Percentiles rank a stretch among this genome's conserved stretches.
These are phyloP conservation scores for Mycena rosella DNA, from an alignment of 768 basidiomycete species.

Conservation along the genomic window DNA sequence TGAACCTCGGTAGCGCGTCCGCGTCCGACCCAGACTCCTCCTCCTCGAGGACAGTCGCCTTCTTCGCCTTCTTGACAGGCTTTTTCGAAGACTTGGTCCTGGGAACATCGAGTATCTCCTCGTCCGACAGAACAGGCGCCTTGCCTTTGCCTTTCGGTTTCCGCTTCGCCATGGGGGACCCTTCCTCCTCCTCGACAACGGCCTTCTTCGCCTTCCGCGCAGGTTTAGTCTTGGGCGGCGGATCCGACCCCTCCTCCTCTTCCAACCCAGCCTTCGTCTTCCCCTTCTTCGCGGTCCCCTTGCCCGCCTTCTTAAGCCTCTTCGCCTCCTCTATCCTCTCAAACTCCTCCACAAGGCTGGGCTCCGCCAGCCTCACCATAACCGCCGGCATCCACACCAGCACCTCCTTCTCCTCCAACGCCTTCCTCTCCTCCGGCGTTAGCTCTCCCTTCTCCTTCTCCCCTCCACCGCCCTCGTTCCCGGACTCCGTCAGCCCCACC, in stretches of 20 bases:
- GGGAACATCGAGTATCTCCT: conserved; percentile 4
- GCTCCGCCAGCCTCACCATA: conserved; percentile 78
- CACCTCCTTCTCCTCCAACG: conserved; percentile 29
- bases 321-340: conserved; percentile 65
- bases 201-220: too few relatives aligned
- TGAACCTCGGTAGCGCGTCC: conserved; percentile 1
- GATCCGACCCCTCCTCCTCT: too few relatives aligned
- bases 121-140: neutral
- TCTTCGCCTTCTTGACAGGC: conserved; percentile 6
- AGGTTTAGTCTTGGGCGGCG: too few relatives aligned
- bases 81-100: conserved; percentile 21
- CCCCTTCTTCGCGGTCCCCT: too few relatives aligned
- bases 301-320: conserved; percentile 63
- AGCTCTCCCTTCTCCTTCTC: conserved; percentile 54
- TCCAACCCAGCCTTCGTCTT: too few relatives aligned
- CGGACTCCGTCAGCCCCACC: conserved; percentile 66
- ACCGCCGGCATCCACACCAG: conserved; percentile 85
- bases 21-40: conserved; percentile 16
- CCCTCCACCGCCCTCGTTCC: conserved; percentile 53
- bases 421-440: conserved; percentile 53
- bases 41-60: neutral
- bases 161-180: conserved; percentile 29
- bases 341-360: conserved; percentile 72
- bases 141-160: conserved; percentile 31
- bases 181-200: too few relatives aligned